phyloP scores from a whole-genome alignment of 2,329 filamentous ascomycete species.

The Passalora sequoiae region DNA sequence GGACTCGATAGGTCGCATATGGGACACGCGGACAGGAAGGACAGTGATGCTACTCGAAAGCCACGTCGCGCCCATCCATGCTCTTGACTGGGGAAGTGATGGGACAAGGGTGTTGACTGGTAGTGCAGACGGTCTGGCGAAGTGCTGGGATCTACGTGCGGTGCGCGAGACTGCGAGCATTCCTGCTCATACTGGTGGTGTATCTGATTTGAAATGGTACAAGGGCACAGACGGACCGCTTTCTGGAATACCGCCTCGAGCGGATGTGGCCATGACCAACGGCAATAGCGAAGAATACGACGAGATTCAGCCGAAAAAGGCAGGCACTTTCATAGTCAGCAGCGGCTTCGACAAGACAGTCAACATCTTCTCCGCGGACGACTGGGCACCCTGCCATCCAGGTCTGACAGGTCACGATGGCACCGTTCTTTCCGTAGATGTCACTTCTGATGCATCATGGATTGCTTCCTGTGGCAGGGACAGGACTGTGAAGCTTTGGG shows the following conservation, averaged over 20 bases:
- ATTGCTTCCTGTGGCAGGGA: constrained; percentile 94
- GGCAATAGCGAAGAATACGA: constrained; percentile 14
- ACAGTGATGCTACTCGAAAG: constrained; percentile 95
- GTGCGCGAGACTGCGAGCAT: constrained; percentile 78
- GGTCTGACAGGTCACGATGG: constrained; percentile 85
- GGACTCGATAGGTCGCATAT: constrained; percentile 90
- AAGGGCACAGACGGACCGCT: constrained; percentile 75
- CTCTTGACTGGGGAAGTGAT: constrained; percentile 85
- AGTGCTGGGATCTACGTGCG: constrained; percentile 94
- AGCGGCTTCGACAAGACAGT: constrained; percentile 92
- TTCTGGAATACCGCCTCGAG: constrained; percentile 54
- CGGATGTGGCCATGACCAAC: constrained; percentile 21
- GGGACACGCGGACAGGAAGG: constrained; percentile 87
- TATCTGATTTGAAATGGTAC: constrained; percentile 91
- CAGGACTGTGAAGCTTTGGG: constrained; percentile 93
- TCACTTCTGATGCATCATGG: constrained; percentile 80
- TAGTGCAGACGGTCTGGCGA: constrained; percentile 90
- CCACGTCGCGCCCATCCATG: constrained; percentile 89
- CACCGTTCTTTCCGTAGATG: constrained; percentile 84
- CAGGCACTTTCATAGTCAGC: constrained; percentile 85
- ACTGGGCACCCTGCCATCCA: constrained; percentile 79
- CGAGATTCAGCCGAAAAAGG: constrained; percentile 62
- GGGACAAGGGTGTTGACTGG: constrained; percentile 89
- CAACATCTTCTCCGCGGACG: constrained; percentile 92
- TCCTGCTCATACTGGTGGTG: constrained; percentile 83